A percentile compares a stretch with the other conserved stretches of the same genome.
phyloP scores from a whole-genome alignment of 202 grass and related monocot genomes.

The Schoenoplectus tabernaemontani region DNA sequence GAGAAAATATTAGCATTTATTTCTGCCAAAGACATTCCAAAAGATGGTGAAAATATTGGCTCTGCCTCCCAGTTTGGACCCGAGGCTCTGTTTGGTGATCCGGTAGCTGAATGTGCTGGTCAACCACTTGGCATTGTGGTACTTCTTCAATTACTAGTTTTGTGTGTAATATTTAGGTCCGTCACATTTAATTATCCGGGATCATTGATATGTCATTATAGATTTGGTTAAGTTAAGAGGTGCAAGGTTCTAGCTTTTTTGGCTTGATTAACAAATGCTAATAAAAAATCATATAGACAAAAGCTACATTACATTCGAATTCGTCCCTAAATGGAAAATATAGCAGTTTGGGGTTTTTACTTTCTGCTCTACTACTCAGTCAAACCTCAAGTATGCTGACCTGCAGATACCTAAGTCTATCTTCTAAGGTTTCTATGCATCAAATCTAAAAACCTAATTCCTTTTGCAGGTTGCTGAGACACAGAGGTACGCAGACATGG shows the following conservation, averaged over 20 bases:
- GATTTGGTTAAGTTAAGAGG: neutral
- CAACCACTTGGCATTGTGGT: constrained; percentile 72
- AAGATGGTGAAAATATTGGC: constrained; percentile 57
- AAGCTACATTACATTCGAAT: neutral
- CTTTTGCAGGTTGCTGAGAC: constrained; percentile 57
- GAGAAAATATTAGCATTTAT: constrained; percentile 44
- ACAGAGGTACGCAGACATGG: constrained; percentile 58
- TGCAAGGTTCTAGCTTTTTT: neutral
- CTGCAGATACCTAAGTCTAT: too few relatives aligned
- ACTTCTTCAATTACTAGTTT: neutral
- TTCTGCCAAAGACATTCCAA: constrained; percentile 65
- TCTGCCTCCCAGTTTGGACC: constrained; percentile 21
- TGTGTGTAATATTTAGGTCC: neutral
- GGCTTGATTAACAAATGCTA: neutral
- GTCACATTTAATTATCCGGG: neutral
- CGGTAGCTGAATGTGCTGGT: constrained; percentile 51
- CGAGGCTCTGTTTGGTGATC: constrained; percentile 40
- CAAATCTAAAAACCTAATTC: neutral
- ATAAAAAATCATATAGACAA: neutral
- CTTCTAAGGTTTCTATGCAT: neutral
- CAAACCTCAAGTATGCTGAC: neutral
- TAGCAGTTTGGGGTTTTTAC: neutral
- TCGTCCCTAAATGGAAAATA: neutral
- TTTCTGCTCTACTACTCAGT: neutral
- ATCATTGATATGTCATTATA: neutral